These are phyloP conservation scores for Ulvella scutata DNA, from an alignment of 139 green algal species.

Conservation along the genomic window DNA sequence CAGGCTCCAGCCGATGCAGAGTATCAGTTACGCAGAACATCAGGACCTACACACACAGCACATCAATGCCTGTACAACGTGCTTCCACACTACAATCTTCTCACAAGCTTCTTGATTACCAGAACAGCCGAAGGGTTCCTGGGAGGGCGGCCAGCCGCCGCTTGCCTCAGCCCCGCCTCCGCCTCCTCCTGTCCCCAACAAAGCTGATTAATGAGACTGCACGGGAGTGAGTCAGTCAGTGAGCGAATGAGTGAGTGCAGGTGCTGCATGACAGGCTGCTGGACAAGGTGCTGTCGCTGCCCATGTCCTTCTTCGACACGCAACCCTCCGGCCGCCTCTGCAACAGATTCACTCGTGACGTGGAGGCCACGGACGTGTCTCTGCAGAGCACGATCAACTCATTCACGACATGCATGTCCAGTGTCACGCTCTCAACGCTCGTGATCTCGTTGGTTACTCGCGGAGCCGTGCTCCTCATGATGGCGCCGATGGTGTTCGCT, in stretches of 20 bases:
- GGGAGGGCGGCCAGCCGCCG: no score
- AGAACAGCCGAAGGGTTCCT: no score
- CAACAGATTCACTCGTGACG: constrained; percentile 77
- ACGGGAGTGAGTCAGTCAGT: no score
- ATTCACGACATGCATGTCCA: constrained; percentile 28
- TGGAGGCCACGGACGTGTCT: constrained; percentile 47
- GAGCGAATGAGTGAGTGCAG: neutral
- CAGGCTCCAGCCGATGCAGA: no score
- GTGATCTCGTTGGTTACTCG: constrained; percentile 24
- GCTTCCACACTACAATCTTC: no score
- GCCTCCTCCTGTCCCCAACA: no score
- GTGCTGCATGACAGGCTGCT: constrained; percentile 37
- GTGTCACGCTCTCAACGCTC: neutral
- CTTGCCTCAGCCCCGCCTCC: no score
- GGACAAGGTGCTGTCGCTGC: constrained; percentile 41
- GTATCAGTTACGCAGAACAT: no score
- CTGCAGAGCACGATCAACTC: constrained; percentile 28
- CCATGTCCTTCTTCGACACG: constrained; percentile 78
- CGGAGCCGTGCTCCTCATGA: constrained; percentile 25
- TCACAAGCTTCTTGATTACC: no score
- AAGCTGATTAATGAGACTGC: no score
- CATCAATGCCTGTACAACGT: no score
- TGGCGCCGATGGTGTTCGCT: constrained; percentile 37
- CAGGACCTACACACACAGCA: no score
- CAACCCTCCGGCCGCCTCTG: constrained; percentile 63